phyloP scores from a whole-genome alignment of 345 rosid genomes.

The Eucalyptus coolabah region DNA sequence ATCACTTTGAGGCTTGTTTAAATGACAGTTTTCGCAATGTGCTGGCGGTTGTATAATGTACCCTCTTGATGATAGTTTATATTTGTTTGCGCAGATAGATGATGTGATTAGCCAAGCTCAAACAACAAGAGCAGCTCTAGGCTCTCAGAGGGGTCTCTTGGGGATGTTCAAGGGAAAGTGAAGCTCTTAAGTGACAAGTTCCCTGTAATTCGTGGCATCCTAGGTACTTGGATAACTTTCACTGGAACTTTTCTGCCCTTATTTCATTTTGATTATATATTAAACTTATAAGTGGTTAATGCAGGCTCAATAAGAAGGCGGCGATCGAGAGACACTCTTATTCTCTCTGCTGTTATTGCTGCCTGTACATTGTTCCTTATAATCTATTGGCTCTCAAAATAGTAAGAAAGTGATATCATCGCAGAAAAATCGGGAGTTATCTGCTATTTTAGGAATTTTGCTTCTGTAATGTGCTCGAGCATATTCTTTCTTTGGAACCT shows the following conservation, averaged over 20 bases:
- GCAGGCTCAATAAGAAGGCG: slow-evolving; percentile 81
- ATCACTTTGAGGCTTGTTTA: background rate
- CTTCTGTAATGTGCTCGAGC: background rate
- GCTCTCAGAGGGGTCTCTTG: slow-evolving; percentile 78
- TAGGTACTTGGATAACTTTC: slow-evolving; percentile 31
- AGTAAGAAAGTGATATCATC: background rate
- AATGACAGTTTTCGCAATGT: background rate
- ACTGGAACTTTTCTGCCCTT: background rate
- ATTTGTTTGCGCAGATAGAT: slow-evolving; percentile 51
- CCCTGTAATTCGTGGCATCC: slow-evolving; percentile 76
- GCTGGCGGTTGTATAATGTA: background rate
- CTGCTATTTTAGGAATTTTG: slow-evolving; percentile 4
- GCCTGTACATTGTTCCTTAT: slow-evolving; percentile 89
- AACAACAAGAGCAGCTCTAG: slow-evolving; percentile 74
- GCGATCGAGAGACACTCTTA: slow-evolving; percentile 79
- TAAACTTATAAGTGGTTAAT: background rate
- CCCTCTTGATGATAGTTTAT: background rate
- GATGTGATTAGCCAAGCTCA: slow-evolving; percentile 97
- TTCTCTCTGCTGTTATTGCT: slow-evolving; percentile 86
- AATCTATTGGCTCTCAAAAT: slow-evolving; percentile 92
- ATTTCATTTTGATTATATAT: background rate
- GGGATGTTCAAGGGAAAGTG: slow-evolving; percentile 95
- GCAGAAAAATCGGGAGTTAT: background rate
- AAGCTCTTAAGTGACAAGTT: slow-evolving; percentile 79
- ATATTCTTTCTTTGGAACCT: background rate